These are phyloP conservation scores for Pseudogymnoascus sp. DNA, from an alignment of 2,329 filamentous ascomycete genomes.

Conservation along the genomic window DNA sequence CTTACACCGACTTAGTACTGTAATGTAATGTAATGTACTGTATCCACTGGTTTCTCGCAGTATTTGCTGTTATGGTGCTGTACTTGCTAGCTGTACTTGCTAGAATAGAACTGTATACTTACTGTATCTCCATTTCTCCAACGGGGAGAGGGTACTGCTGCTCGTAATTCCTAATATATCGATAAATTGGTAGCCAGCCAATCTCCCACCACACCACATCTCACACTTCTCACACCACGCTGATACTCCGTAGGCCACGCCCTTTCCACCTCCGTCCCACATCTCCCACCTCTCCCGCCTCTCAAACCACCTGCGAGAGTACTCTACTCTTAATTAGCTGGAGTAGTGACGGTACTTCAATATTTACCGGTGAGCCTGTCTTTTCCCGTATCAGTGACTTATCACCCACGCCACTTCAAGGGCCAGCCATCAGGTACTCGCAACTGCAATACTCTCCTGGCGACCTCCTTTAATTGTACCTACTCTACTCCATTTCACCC, in stretches of 20 bases:
- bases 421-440: not conserved
- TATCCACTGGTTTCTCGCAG: not conserved
- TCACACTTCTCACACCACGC: not conserved
- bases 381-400: not conserved
- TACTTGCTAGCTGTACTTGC: not conserved
- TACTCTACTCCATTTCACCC: not conserved
- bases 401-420: not conserved
- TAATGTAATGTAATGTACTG: too few species aligned
- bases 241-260: not conserved
- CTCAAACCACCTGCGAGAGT: not conserved
- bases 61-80: not conserved
- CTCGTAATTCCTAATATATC: not conserved
- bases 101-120: too few species aligned
- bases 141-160: not conserved
- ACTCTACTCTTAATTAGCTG: not conserved
- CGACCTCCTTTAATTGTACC: not conserved
- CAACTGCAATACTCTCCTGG: not conserved
- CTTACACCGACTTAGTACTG: too few species aligned
- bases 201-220: conserved; percentile 2
- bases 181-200: not conserved
- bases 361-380: not conserved
- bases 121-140: too few species aligned
- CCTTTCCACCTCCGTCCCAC: not conserved
- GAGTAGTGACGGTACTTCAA: not conserved
- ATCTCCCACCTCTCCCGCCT: not conserved